A percentile compares a stretch with the other conserved stretches of the same genome.
phyloP scores from a whole-genome alignment of 2,329 filamentous ascomycete genomes.

The Cephalotrichum gorgonifer region DNA sequence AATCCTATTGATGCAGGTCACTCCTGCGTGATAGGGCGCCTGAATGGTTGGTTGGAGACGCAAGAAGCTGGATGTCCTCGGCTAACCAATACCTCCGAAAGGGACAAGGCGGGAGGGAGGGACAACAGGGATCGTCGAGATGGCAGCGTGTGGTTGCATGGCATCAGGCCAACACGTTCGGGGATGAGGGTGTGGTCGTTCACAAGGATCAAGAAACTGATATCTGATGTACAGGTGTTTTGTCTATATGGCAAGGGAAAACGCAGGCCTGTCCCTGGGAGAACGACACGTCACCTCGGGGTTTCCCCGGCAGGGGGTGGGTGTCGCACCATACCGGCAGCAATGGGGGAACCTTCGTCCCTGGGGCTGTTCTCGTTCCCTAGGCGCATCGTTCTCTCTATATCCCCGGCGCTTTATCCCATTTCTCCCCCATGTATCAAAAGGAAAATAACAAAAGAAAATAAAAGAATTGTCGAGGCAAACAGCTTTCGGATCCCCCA shows the following conservation, averaged over 20 bases:
- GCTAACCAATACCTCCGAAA: no score
- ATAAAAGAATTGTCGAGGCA: neutral
- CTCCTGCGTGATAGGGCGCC: neutral
- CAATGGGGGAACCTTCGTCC: no score
- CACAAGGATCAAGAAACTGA: neutral
- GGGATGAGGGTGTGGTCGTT: neutral
- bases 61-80: no score
- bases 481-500: neutral
- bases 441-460: neutral
- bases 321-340: neutral
- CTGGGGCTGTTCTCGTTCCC: neutral
- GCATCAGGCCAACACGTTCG: no score
- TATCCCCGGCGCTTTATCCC: neutral
- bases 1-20: neutral
- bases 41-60: no score
- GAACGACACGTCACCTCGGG: neutral
- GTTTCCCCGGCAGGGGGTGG: neutral
- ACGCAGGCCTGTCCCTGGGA: no score
- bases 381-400: neutral
- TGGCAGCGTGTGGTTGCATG: no score
- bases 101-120: no score
- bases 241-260: neutral
- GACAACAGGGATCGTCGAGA: no score
- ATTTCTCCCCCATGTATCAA: slow-evolving; percentile 1
- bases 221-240: neutral